A percentile compares a stretch with the other conserved stretches of the same genome.
These are phyloP conservation scores for Pichia sp. DNA, from an alignment of 1,139 yeast species.

Conservation along the genomic window DNA sequence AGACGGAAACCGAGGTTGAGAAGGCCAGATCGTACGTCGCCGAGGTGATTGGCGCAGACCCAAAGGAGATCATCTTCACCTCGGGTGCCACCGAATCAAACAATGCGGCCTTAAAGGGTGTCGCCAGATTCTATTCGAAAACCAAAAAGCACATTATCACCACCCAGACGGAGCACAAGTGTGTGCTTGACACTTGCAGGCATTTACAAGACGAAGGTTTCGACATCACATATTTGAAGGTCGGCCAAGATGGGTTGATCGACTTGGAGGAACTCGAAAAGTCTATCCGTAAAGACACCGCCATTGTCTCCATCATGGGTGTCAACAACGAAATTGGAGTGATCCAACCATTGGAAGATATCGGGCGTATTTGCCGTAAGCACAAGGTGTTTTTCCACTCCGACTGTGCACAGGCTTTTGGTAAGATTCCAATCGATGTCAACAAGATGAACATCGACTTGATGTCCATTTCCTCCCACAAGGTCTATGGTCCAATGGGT, in stretches of 20 bases:
- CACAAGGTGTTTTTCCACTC: slow-evolving; percentile 94
- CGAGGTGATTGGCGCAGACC: slow-evolving; percentile 80
- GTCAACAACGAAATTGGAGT: slow-evolving; percentile 98
- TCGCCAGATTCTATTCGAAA: slow-evolving; percentile 84
- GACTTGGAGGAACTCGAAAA: slow-evolving; percentile 70
- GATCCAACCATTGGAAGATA: slow-evolving; percentile 91
- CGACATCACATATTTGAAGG: slow-evolving; percentile 91
- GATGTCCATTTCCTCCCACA: slow-evolving; percentile 91
- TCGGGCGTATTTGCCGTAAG: slow-evolving; percentile 80
- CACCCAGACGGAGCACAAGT: slow-evolving; percentile 95
- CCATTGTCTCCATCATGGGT: slow-evolving; percentile 91
- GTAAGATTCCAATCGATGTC: slow-evolving; percentile 89
- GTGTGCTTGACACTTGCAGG: slow-evolving; percentile 94
- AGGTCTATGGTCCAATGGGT: slow-evolving; percentile 97
- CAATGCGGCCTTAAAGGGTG: slow-evolving; percentile 93
- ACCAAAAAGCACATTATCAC: slow-evolving; percentile 93
- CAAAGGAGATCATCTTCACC: slow-evolving; percentile 94
- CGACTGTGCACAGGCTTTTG: slow-evolving; percentile 98
- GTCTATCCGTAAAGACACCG: slow-evolving; percentile 88
- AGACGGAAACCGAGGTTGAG: slow-evolving; percentile 89
- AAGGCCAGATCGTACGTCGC: slow-evolving; percentile 81
- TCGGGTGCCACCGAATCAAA: slow-evolving; percentile 98
- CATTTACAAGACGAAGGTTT: slow-evolving; percentile 95
- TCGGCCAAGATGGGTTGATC: slow-evolving; percentile 73
- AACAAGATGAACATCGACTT: slow-evolving; percentile 90